These are phyloP conservation scores for Sordariomycetes sp. DNA, from an alignment of 2,329 filamentous ascomycete species.

Conservation along the genomic window DNA sequence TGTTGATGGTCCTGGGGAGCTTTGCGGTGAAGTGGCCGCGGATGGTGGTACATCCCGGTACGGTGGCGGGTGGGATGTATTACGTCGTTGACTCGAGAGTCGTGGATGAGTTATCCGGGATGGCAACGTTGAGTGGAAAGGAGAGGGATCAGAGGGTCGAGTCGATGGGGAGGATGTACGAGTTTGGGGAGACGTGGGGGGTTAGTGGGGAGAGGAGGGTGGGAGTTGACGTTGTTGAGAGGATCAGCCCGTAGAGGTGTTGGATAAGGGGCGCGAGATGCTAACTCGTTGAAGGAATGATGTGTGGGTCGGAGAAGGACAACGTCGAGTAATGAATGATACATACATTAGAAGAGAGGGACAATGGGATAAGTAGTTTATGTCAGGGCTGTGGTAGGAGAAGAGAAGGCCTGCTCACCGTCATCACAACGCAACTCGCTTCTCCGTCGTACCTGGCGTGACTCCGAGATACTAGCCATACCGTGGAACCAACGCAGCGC, in stretches of 20 bases:
- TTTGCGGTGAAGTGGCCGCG: conserved; percentile 27
- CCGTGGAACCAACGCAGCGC: too few relatives aligned
- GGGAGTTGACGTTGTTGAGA: not conserved
- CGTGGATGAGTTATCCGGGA: not conserved
- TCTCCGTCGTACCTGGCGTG: too few relatives aligned
- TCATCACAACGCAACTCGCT: too few relatives aligned
- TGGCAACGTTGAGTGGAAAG: not conserved
- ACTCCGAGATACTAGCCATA: too few relatives aligned
- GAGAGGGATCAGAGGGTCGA: not conserved
- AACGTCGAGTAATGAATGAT: too few relatives aligned
- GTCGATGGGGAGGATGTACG: not conserved
- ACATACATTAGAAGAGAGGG: too few relatives aligned
- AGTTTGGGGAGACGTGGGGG: not conserved
- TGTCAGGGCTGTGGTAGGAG: too few relatives aligned
- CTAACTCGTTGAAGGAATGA: too few relatives aligned
- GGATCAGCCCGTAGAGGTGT: not conserved
- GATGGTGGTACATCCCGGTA: conserved; percentile 32
- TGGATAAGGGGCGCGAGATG: not conserved
- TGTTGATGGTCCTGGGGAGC: conserved; percentile 22
- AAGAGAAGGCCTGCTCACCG: too few relatives aligned
- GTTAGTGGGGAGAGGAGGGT: not conserved
- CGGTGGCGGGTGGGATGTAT: conserved; percentile 29
- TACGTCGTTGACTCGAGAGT: conserved; percentile 15
- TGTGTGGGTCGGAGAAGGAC: too few relatives aligned
- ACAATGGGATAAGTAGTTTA: too few relatives aligned